Evolutionary conservation across 805 yeast genomes (phyloP).

Genomic region (Debaryomyces prosopidis): DNA sequence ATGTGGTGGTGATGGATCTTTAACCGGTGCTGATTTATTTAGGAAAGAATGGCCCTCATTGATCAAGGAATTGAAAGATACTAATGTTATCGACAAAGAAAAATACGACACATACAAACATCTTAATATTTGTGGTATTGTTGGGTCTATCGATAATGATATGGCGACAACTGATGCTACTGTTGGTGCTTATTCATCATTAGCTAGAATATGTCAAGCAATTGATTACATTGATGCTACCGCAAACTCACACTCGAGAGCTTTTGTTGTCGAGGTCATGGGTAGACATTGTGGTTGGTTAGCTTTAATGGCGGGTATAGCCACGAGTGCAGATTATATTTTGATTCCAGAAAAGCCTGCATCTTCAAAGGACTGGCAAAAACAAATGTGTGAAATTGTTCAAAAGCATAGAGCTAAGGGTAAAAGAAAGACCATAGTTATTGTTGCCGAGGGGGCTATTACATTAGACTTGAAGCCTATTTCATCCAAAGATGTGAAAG

Average conservation of each 20-base stretch:
- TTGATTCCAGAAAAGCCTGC: conserved; percentile 96
- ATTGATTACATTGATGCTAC: conserved; percentile 98
- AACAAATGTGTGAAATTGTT: conserved; percentile 74
- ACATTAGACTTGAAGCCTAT: conserved; percentile 80
- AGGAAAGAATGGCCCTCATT: conserved; percentile 93
- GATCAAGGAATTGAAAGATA: conserved; percentile 65
- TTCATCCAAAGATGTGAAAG: conserved; percentile 75
- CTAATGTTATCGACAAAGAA: conserved; percentile 55
- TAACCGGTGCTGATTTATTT: conserved; percentile 96
- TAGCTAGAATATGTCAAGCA: conserved; percentile 89
- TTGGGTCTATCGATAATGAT: conserved; percentile 97
- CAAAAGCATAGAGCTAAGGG: conserved; percentile 81
- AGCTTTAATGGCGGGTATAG: conserved; percentile 95
- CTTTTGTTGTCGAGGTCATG: conserved; percentile 98
- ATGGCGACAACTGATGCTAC: conserved; percentile 97
- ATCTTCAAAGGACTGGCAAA: conserved; percentile 69
- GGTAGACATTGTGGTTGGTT: conserved; percentile 99
- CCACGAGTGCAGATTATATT: conserved; percentile 93
- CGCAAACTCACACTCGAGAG: conserved; percentile 95
- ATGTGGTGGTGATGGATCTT: conserved; percentile 98
- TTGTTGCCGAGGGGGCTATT: conserved; percentile 98
- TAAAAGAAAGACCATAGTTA: conserved; percentile 90
- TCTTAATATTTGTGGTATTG: conserved; percentile 88
- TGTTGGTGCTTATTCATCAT: conserved; percentile 92
- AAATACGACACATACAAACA: conserved; percentile 63